Conservation (phyloP, 176 grass and related monocot species). For the Coix lacrymajobi region DNA sequence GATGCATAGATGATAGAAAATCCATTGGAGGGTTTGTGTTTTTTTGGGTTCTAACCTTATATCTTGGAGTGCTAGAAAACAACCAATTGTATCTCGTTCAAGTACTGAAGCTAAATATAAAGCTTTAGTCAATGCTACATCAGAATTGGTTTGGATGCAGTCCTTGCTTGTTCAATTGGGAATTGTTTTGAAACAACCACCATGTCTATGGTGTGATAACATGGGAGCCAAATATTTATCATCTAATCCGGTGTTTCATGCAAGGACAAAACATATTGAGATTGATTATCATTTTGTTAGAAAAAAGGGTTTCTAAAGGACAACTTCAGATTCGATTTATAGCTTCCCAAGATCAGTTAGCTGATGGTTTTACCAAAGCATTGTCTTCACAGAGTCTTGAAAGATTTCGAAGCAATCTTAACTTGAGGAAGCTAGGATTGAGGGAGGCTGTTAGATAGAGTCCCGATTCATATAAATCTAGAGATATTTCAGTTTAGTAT, state of each 20-base stretch:
- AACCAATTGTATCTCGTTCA: not conserved
- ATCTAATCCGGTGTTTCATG: not conserved
- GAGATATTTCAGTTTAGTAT: not conserved
- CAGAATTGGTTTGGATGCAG: not conserved
- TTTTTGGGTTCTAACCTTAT: not conserved
- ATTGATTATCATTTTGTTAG: not conserved
- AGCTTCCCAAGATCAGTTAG: not conserved
- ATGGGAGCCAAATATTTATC: not conserved
- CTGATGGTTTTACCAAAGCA: not conserved
- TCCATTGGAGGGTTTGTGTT: not conserved
- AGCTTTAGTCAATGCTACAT: not conserved
- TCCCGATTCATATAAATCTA: not conserved
- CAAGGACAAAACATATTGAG: not conserved
- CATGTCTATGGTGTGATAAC: not conserved
- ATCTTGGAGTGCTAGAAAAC: not conserved
- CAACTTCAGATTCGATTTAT: not conserved
- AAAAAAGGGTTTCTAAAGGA: not conserved
- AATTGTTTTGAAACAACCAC: not conserved
- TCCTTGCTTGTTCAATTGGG: not conserved
- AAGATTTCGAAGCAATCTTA: not conserved
- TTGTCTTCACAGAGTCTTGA: not conserved
- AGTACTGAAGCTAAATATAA: not conserved
- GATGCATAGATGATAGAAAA: not conserved
- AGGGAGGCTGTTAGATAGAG: not conserved
- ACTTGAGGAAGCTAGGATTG: not conserved